Base-by-base conservation (phyloP, 2,329 filamentous ascomycete genomes). In the Hypoxylon sp. region DNA sequence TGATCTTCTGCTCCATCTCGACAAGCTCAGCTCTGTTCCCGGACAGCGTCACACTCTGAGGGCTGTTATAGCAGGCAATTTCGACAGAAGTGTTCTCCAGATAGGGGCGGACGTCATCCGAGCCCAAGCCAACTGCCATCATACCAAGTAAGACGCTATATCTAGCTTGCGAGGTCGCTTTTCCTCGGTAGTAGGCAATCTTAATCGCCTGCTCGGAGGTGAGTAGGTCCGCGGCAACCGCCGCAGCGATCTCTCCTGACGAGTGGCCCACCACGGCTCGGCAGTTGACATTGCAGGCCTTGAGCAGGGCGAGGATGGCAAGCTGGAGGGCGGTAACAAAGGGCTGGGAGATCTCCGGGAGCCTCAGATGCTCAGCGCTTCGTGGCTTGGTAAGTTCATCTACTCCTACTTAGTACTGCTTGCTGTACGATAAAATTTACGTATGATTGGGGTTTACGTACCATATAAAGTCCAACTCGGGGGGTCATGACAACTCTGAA, bases 111-210 rank as follows among this genome's bases (percentile, higher is more conserved):
- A 67, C 58, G 1, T 33, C 62, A 2, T 69, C 58, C 5, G 52
- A 43, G 2, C 57, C 43, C 0, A 73, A 23, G 2, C 70, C 71
- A 0, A 72, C 69, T 1, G 71, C 70, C 18, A 73, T 52, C 72
- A 74, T 74, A 3, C 71, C 73, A 0, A 77, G 74, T 6, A 24
- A 24, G 10, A 11, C 20, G 8, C 53, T 60, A 11, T 48, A 10
- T 17, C 40, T 45, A 4, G 40, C 24, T 6, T 31, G 47, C 8
- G 38, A 47, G 3, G 65, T 63, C 3, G 65, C 68, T 4, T 53
- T 50, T 3, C 74, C 74, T 2, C 74, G 64, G 41, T 69, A 71
- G 46, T 67, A 76, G 0, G 73, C 71, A 0, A 67, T 59, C 6
- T 65, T 67, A 18, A 73, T 72, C 13, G 70, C 73, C 7, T 64